Evolutionary conservation across 1,139 yeast genomes (phyloP).

Genomic region (Wickerhamomyces sp.): DNA sequence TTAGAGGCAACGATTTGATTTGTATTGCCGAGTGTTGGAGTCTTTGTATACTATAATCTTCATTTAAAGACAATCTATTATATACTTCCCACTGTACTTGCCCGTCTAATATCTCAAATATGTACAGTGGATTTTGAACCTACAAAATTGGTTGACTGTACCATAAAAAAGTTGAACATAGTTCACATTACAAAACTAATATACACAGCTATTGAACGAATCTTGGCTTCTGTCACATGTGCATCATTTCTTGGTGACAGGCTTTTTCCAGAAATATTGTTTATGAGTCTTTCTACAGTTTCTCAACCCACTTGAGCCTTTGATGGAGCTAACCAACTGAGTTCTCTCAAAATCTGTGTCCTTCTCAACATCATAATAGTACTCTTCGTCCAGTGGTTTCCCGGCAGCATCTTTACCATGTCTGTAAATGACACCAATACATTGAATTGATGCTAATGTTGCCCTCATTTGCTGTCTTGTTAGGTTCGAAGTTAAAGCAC

Average conservation of each 20-base stretch:
- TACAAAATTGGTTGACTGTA: too few species aligned
- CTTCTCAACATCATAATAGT: slow-evolving; percentile 80
- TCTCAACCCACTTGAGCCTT: slow-evolving; percentile 78
- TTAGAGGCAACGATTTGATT: too few species aligned
- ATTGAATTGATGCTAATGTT: slow-evolving; percentile 29
- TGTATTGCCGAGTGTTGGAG: too few species aligned
- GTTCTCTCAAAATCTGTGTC: slow-evolving; percentile 72
- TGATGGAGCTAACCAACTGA: slow-evolving; percentile 63
- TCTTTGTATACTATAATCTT: too few species aligned
- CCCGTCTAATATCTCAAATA: too few species aligned
- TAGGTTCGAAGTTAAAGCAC: slow-evolving; percentile 42
- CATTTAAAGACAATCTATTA: too few species aligned
- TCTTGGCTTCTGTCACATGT: background rate
- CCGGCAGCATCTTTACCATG: slow-evolving; percentile 97
- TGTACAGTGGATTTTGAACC: too few species aligned
- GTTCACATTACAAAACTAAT: background rate
- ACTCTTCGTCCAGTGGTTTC: slow-evolving; percentile 87
- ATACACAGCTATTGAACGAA: background rate
- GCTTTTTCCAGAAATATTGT: slow-evolving; percentile 85
- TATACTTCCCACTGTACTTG: too few species aligned
- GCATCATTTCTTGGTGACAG: slow-evolving; percentile 29
- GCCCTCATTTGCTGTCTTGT: slow-evolving; percentile 45
- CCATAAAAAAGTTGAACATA: too few species aligned
- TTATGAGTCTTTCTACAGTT: slow-evolving; percentile 92
- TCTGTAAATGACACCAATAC: slow-evolving; percentile 83